Conservation (phyloP, 805 yeast genomes). For the Ogataea naganishii region DNA sequence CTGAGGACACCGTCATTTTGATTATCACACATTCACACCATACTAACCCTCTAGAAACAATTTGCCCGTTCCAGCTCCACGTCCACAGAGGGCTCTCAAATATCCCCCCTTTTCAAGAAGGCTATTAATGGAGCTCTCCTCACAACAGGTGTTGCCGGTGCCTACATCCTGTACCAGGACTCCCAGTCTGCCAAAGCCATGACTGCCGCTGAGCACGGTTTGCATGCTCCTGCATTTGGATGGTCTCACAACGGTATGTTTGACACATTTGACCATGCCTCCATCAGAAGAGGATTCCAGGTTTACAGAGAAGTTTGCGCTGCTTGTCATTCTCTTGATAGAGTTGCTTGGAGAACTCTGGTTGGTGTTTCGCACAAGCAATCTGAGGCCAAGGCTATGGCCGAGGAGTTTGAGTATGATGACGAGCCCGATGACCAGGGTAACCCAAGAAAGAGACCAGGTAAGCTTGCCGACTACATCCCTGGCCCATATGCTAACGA, state of each 20-base stretch:
- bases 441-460: constrained; percentile 95
- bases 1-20: no score
- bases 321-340: constrained; percentile 93
- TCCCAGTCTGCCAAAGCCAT: constrained; percentile 85
- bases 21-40: no score
- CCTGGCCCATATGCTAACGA: constrained; percentile 97
- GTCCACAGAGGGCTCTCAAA: constrained; percentile 20
- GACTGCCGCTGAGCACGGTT: constrained; percentile 99
- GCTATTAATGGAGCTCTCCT: constrained; percentile 58
- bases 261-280: constrained; percentile 85
- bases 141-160: constrained; percentile 70
- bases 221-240: constrained; percentile 86
- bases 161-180: constrained; percentile 76
- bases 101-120: constrained; percentile 33
- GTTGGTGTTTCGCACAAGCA: constrained; percentile 95
- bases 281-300: constrained; percentile 98
- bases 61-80: constrained; percentile 28
- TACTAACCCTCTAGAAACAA: no score
- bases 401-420: constrained; percentile 95
- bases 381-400: constrained; percentile 84
- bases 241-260: constrained; percentile 96
- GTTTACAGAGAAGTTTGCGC: constrained; percentile 99
- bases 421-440: constrained; percentile 96
- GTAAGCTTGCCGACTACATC: constrained; percentile 91
- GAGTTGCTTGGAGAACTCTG: constrained; percentile 97